phyloP scores from a whole-genome alignment of 2,329 filamentous ascomycete species.

The Talaromyces atroroseus region DNA sequence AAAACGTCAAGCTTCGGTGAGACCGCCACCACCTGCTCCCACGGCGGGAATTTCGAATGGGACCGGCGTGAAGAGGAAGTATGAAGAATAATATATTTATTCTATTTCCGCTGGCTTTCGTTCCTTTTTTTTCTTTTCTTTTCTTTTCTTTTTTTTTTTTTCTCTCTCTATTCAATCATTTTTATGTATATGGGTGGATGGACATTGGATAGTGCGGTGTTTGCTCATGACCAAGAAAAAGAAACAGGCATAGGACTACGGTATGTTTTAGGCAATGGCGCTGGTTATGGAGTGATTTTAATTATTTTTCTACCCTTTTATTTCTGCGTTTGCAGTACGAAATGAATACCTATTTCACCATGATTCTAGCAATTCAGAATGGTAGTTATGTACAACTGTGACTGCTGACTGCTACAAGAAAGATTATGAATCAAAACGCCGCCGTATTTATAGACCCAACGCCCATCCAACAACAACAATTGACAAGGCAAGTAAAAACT shows the following conservation, averaged over 20 bases:
- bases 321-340: background rate
- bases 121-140: constrained; percentile 4
- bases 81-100: constrained; percentile 28
- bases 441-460: background rate
- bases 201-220: background rate
- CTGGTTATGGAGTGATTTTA: background rate
- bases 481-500: background rate
- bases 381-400: background rate
- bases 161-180: constrained; percentile 12
- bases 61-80: constrained; percentile 38
- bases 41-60: constrained; percentile 20
- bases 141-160: constrained; percentile 4
- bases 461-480: background rate
- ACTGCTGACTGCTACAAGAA: background rate
- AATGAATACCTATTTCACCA: background rate
- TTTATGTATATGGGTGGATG: background rate
- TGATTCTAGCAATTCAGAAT: background rate
- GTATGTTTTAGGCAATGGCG: background rate
- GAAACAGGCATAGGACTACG: background rate
- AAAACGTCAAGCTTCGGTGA: constrained; percentile 44
- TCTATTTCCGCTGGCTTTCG: background rate
- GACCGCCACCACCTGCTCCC: constrained; percentile 18
- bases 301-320: background rate
- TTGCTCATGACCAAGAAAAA: background rate
- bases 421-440: background rate